phyloP scores from a whole-genome alignment of 495 filamentous ascomycete genomes.

The Apiosordaria backusii region DNA sequence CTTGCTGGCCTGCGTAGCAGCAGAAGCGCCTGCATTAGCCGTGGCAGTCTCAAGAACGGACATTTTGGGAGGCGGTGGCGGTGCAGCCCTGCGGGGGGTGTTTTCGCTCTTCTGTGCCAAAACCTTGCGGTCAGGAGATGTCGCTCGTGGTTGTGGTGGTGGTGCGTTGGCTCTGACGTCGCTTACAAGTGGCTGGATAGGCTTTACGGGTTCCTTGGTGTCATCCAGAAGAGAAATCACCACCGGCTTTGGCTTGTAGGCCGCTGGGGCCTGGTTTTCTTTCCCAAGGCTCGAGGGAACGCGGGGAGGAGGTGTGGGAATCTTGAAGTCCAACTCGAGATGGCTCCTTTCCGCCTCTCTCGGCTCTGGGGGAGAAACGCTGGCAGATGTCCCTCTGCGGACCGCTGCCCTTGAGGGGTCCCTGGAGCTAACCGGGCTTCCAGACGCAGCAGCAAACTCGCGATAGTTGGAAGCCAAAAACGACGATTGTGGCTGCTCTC shows the following conservation, averaged over 20 bases:
- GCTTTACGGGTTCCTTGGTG: constrained; percentile 51
- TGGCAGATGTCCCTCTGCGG: constrained; percentile 27
- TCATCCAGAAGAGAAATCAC: constrained; percentile 46
- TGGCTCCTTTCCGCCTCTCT: constrained; percentile 14
- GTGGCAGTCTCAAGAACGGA: constrained; percentile 89
- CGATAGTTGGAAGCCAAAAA: constrained; percentile 36
- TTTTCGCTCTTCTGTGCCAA: constrained; percentile 73
- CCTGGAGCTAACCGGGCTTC: constrained; percentile 44
- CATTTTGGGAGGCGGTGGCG: constrained; percentile 88
- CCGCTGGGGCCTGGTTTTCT: constrained; percentile 76
- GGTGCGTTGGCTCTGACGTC: constrained; percentile 6
- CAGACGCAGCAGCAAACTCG: constrained; percentile 38
- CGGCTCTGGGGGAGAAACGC: constrained; percentile 15
- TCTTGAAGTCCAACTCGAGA: constrained; percentile 51
- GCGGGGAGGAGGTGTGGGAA: constrained; percentile 55
- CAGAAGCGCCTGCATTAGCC: constrained; percentile 71
- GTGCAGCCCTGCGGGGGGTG: constrained; percentile 77
- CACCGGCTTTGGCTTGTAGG: constrained; percentile 55
- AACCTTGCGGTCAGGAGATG: constrained; percentile 63
- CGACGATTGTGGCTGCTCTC: constrained; percentile 33
- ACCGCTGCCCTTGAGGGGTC: constrained; percentile 33
- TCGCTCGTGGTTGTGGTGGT: constrained; percentile 15
- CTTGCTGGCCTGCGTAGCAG: constrained; percentile 61
- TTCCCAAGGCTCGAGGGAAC: constrained; percentile 65
- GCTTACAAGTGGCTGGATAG: constrained; percentile 19